Evolutionary conservation across 768 basidiomycete species (phyloP).

Genomic region (Boletus barrowsii): DNA sequence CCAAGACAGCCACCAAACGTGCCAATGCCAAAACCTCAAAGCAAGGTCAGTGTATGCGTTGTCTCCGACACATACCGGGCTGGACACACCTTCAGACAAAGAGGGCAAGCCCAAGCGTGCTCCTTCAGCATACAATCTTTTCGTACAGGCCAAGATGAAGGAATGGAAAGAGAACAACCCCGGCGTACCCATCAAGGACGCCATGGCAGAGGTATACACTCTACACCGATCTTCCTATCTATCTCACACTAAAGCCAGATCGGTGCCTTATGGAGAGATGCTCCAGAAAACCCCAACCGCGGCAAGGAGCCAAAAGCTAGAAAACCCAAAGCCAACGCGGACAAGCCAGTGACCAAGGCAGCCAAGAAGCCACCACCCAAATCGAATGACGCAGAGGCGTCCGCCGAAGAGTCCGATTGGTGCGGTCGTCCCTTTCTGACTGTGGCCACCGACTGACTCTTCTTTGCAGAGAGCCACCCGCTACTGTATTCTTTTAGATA

Average conservation of each 20-base stretch:
- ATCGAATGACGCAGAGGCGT: slow-evolving; percentile 22
- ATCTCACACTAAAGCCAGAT: slow-evolving; percentile 39
- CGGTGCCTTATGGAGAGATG: slow-evolving; percentile 52
- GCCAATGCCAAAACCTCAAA: slow-evolving; percentile 46
- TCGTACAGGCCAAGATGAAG: slow-evolving; percentile 55
- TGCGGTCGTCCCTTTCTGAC: not conserved
- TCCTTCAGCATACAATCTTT: slow-evolving; percentile 59
- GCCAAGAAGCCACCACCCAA: slow-evolving; percentile 17
- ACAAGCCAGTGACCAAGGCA: slow-evolving; percentile 2
- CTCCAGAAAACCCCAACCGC: slow-evolving; percentile 63
- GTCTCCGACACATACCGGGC: not conserved
- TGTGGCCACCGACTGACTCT: not conserved
- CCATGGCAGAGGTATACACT: slow-evolving; percentile 43
- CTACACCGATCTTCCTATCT: slow-evolving; percentile 1
- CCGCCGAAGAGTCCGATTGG: slow-evolving; percentile 24
- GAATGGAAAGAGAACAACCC: slow-evolving; percentile 53
- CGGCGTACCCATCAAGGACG: slow-evolving; percentile 48
- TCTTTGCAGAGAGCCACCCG: not conserved
- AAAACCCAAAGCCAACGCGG: slow-evolving; percentile 39
- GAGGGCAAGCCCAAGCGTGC: slow-evolving; percentile 53
- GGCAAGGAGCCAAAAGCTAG: slow-evolving; percentile 49
- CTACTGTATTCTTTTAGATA: slow-evolving; percentile 10
- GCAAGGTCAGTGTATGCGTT: slow-evolving; percentile 28
- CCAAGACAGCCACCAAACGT: slow-evolving; percentile 55
- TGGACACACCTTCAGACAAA: slow-evolving; percentile 26